Evolutionary conservation across 2,329 filamentous ascomycete genomes (phyloP).

Genomic region (Diplocarpon rosae): DNA sequence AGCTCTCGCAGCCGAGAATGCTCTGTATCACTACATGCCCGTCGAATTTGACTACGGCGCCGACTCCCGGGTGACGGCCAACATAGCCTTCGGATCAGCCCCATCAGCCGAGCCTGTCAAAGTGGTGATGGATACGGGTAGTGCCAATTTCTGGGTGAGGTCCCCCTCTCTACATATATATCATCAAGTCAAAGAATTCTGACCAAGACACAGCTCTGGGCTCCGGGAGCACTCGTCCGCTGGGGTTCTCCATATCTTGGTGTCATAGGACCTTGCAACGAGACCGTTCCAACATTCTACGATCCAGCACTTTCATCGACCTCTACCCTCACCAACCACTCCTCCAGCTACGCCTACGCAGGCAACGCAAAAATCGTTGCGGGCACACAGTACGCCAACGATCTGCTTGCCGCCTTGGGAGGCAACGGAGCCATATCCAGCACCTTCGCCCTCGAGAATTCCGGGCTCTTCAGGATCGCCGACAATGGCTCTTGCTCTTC

Average conservation of each 20-base stretch:
- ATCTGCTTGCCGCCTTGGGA: constrained; percentile 19
- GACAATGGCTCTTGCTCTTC: constrained; percentile 8
- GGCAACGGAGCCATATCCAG: constrained; percentile 11
- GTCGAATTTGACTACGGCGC: constrained; percentile 12
- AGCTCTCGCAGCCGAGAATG: constrained; percentile 1
- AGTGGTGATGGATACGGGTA: constrained; percentile 15
- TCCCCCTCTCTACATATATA: background rate
- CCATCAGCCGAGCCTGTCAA: constrained; percentile 5
- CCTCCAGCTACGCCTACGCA: constrained; percentile 10
- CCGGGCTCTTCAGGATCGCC: no score
- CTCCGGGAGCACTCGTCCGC: constrained; percentile 8
- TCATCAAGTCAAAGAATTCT: no score
- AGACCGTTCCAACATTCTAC: constrained; percentile 10
- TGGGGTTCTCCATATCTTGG: constrained; percentile 15
- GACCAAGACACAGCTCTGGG: constrained; percentile 8
- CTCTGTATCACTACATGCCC: constrained; percentile 12
- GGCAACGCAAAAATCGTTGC: constrained; percentile 12
- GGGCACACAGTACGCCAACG: constrained; percentile 12
- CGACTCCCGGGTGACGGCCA: constrained; percentile 11
- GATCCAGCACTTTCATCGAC: constrained; percentile 8
- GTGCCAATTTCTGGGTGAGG: constrained; percentile 14
- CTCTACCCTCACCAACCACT: constrained; percentile 3
- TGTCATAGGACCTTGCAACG: constrained; percentile 10
- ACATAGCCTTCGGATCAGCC: constrained; percentile 12
- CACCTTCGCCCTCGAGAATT: no score